phyloP scores from a whole-genome alignment of 164 flowering plant species.

The Aristolochia fimbriata region DNA sequence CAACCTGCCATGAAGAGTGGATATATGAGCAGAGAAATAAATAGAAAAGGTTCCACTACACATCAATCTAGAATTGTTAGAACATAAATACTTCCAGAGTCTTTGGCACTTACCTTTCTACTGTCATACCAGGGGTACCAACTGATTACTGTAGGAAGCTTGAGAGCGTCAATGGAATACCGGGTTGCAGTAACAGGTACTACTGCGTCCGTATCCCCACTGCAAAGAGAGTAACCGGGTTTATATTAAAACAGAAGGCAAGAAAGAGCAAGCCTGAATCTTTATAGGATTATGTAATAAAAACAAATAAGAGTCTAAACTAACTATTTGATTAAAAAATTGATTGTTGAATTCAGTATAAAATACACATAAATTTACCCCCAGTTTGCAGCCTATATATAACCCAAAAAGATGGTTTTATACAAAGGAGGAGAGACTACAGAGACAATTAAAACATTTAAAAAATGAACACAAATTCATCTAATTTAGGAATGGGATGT shows the following conservation, averaged over 20 bases:
- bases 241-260: not conserved
- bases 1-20: slow-evolving; percentile 45
- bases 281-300: no score
- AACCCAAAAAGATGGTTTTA: no score
- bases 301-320: no score
- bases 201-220: slow-evolving; percentile 93
- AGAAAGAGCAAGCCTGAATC: no score
- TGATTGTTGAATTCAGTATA: no score
- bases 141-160: slow-evolving; percentile 58
- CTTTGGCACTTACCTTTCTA: slow-evolving; percentile 50
- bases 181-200: slow-evolving; percentile 92
- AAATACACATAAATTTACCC: no score
- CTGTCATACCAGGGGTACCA: slow-evolving; percentile 93
- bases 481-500: no score
- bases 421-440: no score
- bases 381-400: no score
- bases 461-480: no score
- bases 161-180: slow-evolving; percentile 76
- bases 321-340: no score
- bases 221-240: slow-evolving; percentile 22
- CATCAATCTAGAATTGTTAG: not conserved
- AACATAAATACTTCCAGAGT: not conserved
- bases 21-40: slow-evolving; percentile 4
- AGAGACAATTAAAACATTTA: no score
- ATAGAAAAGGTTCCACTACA: not conserved